A percentile compares a stretch with the other conserved stretches of the same genome.
Conservation (phyloP, 2,329 filamentous ascomycete species). For the Colletotrichum caudatum region DNA sequence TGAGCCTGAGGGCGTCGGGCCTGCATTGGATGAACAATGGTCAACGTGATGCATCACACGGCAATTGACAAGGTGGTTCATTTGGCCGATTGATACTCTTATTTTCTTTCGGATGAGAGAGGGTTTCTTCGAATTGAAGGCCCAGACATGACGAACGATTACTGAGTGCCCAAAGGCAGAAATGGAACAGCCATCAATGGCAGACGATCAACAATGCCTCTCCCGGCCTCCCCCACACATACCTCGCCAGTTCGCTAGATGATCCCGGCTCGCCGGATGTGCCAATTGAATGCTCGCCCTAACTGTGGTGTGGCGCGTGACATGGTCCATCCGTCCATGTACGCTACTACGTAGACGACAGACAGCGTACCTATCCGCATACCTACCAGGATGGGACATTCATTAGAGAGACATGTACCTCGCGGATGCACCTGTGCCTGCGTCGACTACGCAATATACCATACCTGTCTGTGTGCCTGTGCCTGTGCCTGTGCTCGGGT, state of each 20-base stretch:
- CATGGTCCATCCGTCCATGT: background rate
- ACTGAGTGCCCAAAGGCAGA: background rate
- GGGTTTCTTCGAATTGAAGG: background rate
- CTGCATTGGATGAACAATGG: background rate
- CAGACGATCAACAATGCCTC: background rate
- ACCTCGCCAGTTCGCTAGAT: background rate
- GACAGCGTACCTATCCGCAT: too few relatives aligned
- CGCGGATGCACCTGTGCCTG: background rate
- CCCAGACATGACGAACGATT: background rate
- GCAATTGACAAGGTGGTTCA: too few relatives aligned
- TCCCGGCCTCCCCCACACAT: slow-evolving; percentile 6
- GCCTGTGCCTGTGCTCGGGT: background rate
- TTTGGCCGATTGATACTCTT: background rate
- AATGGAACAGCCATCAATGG: background rate
- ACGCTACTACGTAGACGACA: too few relatives aligned
- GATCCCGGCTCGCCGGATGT: slow-evolving; percentile 16
- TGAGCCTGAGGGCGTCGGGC: slow-evolving; percentile 10
- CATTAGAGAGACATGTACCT: background rate
- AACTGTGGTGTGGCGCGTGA: slow-evolving; percentile 1
- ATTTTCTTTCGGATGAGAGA: background rate
- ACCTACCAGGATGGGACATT: background rate
- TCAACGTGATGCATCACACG: background rate
- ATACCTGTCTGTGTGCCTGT: too few relatives aligned
- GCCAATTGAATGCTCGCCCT: slow-evolving; percentile 25
- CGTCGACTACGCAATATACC: too few relatives aligned